phyloP scores from a whole-genome alignment of 257 asterid species.

The Capsicum baccatum region DNA sequence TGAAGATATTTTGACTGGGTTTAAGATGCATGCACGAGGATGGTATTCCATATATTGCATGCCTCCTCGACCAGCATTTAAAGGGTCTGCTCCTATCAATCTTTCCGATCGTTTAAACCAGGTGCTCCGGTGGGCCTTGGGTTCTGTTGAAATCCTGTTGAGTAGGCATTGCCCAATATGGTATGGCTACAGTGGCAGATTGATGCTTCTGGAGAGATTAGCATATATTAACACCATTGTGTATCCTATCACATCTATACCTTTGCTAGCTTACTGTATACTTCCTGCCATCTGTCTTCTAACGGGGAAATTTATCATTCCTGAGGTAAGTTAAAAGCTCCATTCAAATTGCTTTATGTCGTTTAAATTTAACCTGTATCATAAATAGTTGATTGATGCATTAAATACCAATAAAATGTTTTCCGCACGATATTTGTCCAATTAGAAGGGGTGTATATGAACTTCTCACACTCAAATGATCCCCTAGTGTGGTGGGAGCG shows the following conservation, averaged over 20 bases:
- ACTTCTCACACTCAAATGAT: neutral
- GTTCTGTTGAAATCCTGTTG: conserved; percentile 83
- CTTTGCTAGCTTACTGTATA: conserved; percentile 78
- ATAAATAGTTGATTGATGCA: conserved; percentile 1
- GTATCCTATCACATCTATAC: conserved; percentile 85
- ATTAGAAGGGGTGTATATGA: neutral
- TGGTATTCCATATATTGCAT: conserved; percentile 88
- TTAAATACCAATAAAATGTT: neutral
- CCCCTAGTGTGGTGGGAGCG: neutral
- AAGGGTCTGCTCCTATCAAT: conserved; percentile 96
- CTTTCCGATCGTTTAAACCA: conserved; percentile 94
- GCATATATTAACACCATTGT: conserved; percentile 89
- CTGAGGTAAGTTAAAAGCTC: conserved; percentile 56
- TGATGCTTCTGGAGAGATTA: conserved; percentile 71
- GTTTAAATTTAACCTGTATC: neutral
- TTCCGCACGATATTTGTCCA: neutral
- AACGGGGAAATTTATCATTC: conserved; percentile 81
- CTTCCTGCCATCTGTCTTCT: conserved; percentile 94
- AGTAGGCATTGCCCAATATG: conserved; percentile 96
- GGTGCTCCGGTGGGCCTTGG: conserved; percentile 96
- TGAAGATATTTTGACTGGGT: conserved; percentile 92
- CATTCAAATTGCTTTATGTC: conserved; percentile 2
- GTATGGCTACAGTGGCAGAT: conserved; percentile 80
- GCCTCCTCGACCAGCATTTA: conserved; percentile 92
- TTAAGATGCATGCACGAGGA: conserved; percentile 94